Evolutionary conservation across 2,329 filamentous ascomycete species (phyloP), one percentile per base, ranked within the genome.

Genomic region (Neonectria coccinea): DNA sequence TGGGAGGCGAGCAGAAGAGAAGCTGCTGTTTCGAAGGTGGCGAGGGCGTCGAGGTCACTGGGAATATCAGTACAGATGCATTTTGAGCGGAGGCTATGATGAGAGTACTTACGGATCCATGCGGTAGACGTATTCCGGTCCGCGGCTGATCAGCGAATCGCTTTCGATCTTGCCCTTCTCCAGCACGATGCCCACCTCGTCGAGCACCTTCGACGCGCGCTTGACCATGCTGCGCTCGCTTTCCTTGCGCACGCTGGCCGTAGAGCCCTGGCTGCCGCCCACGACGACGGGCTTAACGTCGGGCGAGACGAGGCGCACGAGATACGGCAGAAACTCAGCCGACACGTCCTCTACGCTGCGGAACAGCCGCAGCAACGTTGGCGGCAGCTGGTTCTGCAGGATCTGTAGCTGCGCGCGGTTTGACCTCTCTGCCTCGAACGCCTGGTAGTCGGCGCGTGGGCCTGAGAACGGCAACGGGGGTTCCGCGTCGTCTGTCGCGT

Each of bases 251-350:
- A 99, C 95, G 70, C 92, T 97, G 0, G 95, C 95, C 7, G 90
- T 90, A 9, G 89, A 86, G 29, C 84, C 84, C 70, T 87, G 84
- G 31, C 89, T 89, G 58, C 88, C 88, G 33, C 89, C 89, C 1
- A 98, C 89, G 9, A 97, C 86, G 3, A 98, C 92, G 0, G 96
- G 96, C 76, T 96, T 97, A 48, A 99, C 90, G 63, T 95, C 92
- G 0, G 96, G 96, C 0, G 93, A 91, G 20, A 99, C 84, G 77
- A 99, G 91, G 41, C 92, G 90, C 16, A 93, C 84, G 2, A 97
- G 85, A 75, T 93, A 97, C 0, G 96, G 96, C 36, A 97, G 82
- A 27, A 97, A 89, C 65, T 97, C 95, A 1, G 87, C 90, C 0
- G 93, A 89, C 33, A 98, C 85, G 67, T 91, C 89, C 72, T 93